phyloP scores from a whole-genome alignment of 2,329 filamentous ascomycete species.

The Diaporthe australafricana region DNA sequence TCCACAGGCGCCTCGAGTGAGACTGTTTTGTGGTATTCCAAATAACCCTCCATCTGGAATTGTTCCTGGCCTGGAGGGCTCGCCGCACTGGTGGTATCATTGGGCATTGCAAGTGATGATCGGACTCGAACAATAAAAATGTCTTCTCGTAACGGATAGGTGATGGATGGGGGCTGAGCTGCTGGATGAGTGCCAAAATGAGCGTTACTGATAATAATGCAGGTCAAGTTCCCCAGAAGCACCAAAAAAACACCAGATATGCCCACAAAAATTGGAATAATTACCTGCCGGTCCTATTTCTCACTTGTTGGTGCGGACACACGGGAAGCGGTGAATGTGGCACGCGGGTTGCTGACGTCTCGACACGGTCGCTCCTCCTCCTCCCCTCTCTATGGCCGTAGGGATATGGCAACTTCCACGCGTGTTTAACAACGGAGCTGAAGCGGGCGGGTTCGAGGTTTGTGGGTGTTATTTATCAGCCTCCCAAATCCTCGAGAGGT shows the following conservation, averaged over 20 bases:
- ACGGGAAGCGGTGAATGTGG: not conserved
- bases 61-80: not conserved
- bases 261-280: not conserved
- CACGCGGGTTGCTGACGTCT: too few species aligned
- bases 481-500: too few species aligned
- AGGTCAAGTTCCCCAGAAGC: too few species aligned
- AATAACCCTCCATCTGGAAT: not conserved
- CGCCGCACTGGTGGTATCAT: not conserved
- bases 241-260: too few species aligned
- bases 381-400: not conserved
- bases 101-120: not conserved
- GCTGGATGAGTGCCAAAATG: too few species aligned
- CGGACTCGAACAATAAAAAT: too few species aligned
- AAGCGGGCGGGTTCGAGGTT: not conserved
- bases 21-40: not conserved
- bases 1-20: not conserved
- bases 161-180: not conserved
- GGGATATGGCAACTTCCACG: not conserved
- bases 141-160: too few species aligned
- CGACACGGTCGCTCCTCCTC: not conserved
- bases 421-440: too few species aligned
- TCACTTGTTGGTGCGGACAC: not conserved
- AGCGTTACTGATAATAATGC: not conserved
- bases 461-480: not conserved
- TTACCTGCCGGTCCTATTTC: not conserved